Conservation (phyloP, 2,329 filamentous ascomycete genomes). For the Aspergillus neoniger region DNA sequence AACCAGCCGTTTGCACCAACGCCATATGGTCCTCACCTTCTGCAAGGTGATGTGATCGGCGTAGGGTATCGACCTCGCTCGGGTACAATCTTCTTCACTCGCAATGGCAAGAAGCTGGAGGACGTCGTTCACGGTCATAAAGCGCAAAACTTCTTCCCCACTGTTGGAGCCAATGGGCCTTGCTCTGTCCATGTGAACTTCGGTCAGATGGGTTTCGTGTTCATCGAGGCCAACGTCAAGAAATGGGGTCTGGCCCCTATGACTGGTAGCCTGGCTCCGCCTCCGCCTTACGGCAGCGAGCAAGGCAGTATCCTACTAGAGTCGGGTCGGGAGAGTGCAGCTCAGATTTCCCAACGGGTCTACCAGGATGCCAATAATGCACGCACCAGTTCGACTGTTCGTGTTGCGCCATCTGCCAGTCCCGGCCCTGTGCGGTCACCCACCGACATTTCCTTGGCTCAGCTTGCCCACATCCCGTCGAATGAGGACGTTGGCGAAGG, state of each 20-base stretch:
- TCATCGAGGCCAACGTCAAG: constrained; percentile 99
- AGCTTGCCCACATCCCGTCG: constrained; percentile 71
- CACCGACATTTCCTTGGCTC: constrained; percentile 92
- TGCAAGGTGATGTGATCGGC: constrained; percentile 94
- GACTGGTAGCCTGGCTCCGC: constrained; percentile 90
- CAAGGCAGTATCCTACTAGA: constrained; percentile 95
- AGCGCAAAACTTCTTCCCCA: constrained; percentile 94
- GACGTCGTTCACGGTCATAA: constrained; percentile 93
- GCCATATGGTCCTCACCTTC: constrained; percentile 77
- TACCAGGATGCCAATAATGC: constrained; percentile 65
- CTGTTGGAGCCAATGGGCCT: constrained; percentile 92
- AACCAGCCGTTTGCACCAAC: constrained; percentile 88
- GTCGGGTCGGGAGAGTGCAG: constrained; percentile 65
- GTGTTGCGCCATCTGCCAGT: constrained; percentile 72
- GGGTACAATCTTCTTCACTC: constrained; percentile 94
- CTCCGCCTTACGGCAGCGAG: constrained; percentile 94
- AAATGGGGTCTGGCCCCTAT: constrained; percentile 98
- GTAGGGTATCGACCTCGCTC: constrained; percentile 93
- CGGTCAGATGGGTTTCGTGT: constrained; percentile 95
- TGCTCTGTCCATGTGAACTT: constrained; percentile 95
- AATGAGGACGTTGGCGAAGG: constrained; percentile 73
- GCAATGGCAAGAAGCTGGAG: constrained; percentile 95
- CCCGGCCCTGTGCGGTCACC: constrained; percentile 88
- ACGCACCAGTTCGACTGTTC: constrained; percentile 76
- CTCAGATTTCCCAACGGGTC: constrained; percentile 41